These are phyloP conservation scores for Annulohypoxylon truncatum DNA, from an alignment of 2,329 filamentous ascomycete species.

Conservation along the genomic window DNA sequence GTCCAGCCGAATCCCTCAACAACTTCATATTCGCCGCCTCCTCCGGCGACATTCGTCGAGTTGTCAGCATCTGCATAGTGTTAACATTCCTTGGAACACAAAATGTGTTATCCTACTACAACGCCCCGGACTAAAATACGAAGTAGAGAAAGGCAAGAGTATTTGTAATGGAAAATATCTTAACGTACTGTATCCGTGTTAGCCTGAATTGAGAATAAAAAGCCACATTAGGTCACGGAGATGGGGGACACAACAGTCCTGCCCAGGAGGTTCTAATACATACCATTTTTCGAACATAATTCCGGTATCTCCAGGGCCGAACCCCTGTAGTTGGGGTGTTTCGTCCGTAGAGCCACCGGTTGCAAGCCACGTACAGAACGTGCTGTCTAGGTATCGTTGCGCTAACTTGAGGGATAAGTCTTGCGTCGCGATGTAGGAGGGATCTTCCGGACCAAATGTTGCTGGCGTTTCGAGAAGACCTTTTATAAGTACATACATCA, in stretches of 20 bases:
- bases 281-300: constrained; percentile 76
- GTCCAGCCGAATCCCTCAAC: constrained; percentile 79
- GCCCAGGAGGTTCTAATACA: not conserved
- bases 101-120: not conserved
- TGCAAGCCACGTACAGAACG: constrained; percentile 77
- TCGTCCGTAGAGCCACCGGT: constrained; percentile 71
- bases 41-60: constrained; percentile 68
- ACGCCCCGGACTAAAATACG: not conserved
- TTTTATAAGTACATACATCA: constrained; percentile 72
- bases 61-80: constrained; percentile 60
- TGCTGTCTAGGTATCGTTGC: constrained; percentile 74
- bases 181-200: constrained; percentile 22
- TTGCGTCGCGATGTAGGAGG: constrained; percentile 65
- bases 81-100: constrained; percentile 2
- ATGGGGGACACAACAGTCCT: not conserved
- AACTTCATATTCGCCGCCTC: constrained; percentile 76
- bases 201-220: not conserved
- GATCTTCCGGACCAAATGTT: constrained; percentile 64
- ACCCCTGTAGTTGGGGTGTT: constrained; percentile 62
- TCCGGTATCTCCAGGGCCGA: constrained; percentile 59
- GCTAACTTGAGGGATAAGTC: constrained; percentile 67
- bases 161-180: not conserved
- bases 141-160: not conserved
- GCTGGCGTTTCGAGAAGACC: constrained; percentile 70
- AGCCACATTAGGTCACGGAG: not conserved